Evolutionary conservation across 2,329 filamentous ascomycete species (phyloP), one percentile per base, ranked within the genome.

Genomic region (Clonostachys chloroleuca): DNA sequence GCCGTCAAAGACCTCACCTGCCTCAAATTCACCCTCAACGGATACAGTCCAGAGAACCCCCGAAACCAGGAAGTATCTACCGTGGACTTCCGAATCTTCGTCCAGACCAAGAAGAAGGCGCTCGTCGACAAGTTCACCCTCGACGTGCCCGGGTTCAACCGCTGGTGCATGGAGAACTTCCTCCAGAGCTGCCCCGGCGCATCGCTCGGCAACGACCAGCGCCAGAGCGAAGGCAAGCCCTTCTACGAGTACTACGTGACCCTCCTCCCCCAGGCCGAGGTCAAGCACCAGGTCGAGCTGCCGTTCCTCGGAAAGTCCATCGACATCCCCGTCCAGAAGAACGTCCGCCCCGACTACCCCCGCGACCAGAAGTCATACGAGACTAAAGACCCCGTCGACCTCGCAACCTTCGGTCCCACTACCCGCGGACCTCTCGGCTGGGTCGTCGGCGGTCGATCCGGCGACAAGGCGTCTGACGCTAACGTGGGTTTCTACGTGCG

Each of bases 401-500:
- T 57, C 12, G 33, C 40, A 2, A 46, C 43, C 12, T 52, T 54
- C 17, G 56, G 55, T 2, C 50, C 52, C 20, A 54, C 52, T 5
- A 53, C 52, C 2, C 43, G 42, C 7, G 52, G 52, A 5, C 58
- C 57, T 3, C 50, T 61, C 4, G 57, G 58, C 2, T 52, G 54
- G 39, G 50, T 61, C n/a, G 57, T 56, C n/a, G 47, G 52, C 7
- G 57, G 49, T 6, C 47, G 58, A 8, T 58, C 58, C 2, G 58
- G 58, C 5, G 70, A 73, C 48, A 73, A 72, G 49, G 67, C 63
- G 0, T 59, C 60, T 1, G 61, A 72, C 51, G 59, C 59, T 39
- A 73, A 72, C 47, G 59, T 69, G 16, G 69, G 68, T 6, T 62
- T 72, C 51, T 77, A 68, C 57, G 66, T 70, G 12, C 59, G 64